Conservation (phyloP, 805 yeast genomes). For the Saccharomycopsis sp. region DNA sequence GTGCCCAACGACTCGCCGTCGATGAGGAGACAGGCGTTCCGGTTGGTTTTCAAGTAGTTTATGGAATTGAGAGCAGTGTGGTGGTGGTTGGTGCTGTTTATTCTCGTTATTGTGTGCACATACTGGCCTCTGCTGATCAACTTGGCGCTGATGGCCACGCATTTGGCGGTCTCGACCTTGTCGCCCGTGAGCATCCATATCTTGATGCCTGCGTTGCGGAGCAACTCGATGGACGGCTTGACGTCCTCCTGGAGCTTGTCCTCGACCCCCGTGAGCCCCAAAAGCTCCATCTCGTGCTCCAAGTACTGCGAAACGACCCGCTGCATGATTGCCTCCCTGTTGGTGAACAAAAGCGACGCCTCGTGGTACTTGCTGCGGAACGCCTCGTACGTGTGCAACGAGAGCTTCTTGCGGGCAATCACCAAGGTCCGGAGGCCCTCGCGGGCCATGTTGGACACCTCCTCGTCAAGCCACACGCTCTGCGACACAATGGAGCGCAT, state of each 20-base stretch:
- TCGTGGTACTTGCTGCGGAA: constrained; percentile 59
- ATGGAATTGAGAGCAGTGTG: constrained; percentile 68
- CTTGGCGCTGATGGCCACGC: constrained; percentile 95
- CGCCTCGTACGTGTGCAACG: constrained; percentile 45
- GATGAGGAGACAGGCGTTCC: constrained; percentile 60
- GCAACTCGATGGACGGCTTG: constrained; percentile 81
- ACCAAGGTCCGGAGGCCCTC: constrained; percentile 96
- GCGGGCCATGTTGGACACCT: constrained; percentile 94
- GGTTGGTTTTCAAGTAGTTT: constrained; percentile 60
- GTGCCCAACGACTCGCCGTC: constrained; percentile 88
- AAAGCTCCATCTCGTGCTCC: constrained; percentile 76
- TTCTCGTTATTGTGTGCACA: constrained; percentile 75
- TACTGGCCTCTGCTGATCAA: constrained; percentile 90
- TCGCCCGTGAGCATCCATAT: constrained; percentile 99
- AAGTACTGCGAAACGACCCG: constrained; percentile 58
- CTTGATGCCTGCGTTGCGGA: constrained; percentile 93
- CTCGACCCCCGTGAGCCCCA: constrained; percentile 96
- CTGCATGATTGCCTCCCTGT: constrained; percentile 68
- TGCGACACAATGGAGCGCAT: constrained; percentile 77
- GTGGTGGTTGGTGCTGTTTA: constrained; percentile 37
- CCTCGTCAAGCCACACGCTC: constrained; percentile 97
- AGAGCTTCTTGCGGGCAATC: constrained; percentile 75
- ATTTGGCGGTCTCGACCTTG: constrained; percentile 95
- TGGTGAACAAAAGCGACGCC: constrained; percentile 74
- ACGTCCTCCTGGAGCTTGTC: constrained; percentile 90